Evolutionary conservation across 2,329 filamentous ascomycete species (phyloP).

Genomic region (Aureobasidium leucospermi): DNA sequence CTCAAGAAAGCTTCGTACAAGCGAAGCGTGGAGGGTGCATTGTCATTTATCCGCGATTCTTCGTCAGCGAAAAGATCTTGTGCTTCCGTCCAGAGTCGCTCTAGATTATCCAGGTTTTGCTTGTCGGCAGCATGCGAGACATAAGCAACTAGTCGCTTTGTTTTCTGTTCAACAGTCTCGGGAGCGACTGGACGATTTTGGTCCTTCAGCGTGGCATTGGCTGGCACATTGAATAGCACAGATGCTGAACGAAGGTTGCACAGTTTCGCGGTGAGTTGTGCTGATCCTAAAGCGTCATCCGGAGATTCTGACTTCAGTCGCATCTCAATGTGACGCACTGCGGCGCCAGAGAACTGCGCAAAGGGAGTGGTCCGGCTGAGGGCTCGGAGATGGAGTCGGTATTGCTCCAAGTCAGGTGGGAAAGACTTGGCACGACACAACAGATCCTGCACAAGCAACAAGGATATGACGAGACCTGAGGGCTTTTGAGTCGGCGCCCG

Average conservation of each 20-base stretch:
- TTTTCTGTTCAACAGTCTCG: neutral
- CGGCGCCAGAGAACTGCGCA: neutral
- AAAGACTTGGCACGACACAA: neutral
- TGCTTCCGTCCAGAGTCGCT: conserved; percentile 19
- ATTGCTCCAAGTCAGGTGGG: neutral
- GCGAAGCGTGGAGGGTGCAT: conserved; percentile 17
- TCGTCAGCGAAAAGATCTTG: conserved; percentile 7
- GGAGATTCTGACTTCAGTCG: neutral
- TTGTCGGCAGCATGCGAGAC: conserved; percentile 15
- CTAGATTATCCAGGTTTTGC: conserved; percentile 17
- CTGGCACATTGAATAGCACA: neutral
- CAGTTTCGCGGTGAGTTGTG: neutral
- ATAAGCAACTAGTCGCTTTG: neutral
- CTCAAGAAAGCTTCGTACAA: conserved; percentile 38
- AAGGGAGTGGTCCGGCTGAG: neutral
- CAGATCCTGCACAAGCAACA: conserved; percentile 4
- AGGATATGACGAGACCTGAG: neutral
- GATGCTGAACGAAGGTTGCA: neutral
- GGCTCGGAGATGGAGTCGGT: neutral
- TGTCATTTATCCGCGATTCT: neutral
- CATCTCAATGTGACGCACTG: neutral
- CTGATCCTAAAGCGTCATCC: neutral
- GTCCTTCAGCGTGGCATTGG: neutral
- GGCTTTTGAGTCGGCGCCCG: neutral
- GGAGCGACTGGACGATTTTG: neutral